phyloP scores from a whole-genome alignment of 1,284 basidiomycete species.

The Marasmius sp. region DNA sequence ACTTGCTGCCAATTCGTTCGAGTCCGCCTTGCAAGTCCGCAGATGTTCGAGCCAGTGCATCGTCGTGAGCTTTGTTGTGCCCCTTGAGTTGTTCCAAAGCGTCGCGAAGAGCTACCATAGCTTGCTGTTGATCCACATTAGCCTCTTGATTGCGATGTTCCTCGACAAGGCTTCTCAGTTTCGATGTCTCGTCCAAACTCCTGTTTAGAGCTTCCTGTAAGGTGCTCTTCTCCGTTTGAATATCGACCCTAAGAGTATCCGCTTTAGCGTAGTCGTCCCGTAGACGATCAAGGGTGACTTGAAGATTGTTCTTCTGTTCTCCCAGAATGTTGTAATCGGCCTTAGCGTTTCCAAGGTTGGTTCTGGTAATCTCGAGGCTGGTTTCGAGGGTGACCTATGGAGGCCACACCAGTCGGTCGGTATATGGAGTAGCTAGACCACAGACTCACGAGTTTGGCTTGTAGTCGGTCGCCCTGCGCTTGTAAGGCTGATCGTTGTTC shows the following conservation, averaged over 20 bases:
- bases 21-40: constrained; percentile 21
- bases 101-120: not conserved
- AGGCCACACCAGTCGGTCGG: not conserved
- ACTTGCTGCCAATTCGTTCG: constrained; percentile 18
- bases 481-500: constrained; percentile 1
- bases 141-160: not conserved
- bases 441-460: not conserved
- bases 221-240: not conserved
- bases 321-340: not conserved
- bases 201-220: constrained; percentile 3
- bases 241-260: not conserved
- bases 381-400: not conserved
- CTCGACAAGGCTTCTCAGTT: constrained; percentile 3
- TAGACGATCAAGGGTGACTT: constrained; percentile 3
- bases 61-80: not conserved
- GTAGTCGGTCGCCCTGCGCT: not conserved
- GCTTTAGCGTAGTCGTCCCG: not conserved
- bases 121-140: not conserved
- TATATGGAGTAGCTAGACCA: not conserved
- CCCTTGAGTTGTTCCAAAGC: not conserved
- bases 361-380: not conserved
- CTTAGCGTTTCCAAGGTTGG: not conserved
- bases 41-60: constrained; percentile 18
- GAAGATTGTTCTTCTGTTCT: constrained; percentile 4
- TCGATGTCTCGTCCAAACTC: not conserved